Base-by-base conservation (phyloP, 2,329 filamentous ascomycete species). In the Aureobasidium sp. region DNA sequence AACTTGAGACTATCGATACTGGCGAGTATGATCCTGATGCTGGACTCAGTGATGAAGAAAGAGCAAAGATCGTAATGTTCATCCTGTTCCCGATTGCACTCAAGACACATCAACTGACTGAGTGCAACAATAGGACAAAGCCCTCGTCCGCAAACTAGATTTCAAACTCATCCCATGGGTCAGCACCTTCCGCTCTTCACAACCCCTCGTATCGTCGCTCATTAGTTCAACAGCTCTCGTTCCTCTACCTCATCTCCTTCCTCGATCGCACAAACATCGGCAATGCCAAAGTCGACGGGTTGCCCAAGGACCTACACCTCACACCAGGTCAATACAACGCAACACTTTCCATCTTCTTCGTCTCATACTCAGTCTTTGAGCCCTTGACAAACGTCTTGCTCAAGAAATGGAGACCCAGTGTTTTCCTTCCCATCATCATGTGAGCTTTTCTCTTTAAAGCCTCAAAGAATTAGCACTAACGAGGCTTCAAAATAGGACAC, bases 381-480 rank as follows among this genome's bases (percentile, higher is more conserved):
- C 85, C 86, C 0, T 68, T 91, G 47, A 91, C 89, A 63, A 95
- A 96, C 71, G 78, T 93, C 50, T 74, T 96, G 29, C 84, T 96
- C 63, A 96, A 95, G 75, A 82, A 80, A 21, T 77, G 90, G 64
- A 81, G 85, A 1, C 91, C 91, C 0, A 90, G 87, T 41, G 76
- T 92, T 59, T 96, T 95, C 70, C 41, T 57, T 15, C 53, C 53
- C 13, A 8, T 57, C 5, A 85, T 95, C 61, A 57, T 44, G 21
- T 21, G 21, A 21, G 21, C 1, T 21, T 21, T 1, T 21, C 21
- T 21, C 21, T 1, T 21, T 1, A 21, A 21, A 21, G 21, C 21
- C 21, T 21, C 21, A 21, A 21, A 21, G 21, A 21, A 1, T 21
- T 1, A 21, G 21, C 21, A 21, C 21, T 21, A 21, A 21, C 21